These are phyloP conservation scores for Hypomontagnella monticulosa DNA, from an alignment of 495 filamentous ascomycete species.

Conservation along the genomic window DNA sequence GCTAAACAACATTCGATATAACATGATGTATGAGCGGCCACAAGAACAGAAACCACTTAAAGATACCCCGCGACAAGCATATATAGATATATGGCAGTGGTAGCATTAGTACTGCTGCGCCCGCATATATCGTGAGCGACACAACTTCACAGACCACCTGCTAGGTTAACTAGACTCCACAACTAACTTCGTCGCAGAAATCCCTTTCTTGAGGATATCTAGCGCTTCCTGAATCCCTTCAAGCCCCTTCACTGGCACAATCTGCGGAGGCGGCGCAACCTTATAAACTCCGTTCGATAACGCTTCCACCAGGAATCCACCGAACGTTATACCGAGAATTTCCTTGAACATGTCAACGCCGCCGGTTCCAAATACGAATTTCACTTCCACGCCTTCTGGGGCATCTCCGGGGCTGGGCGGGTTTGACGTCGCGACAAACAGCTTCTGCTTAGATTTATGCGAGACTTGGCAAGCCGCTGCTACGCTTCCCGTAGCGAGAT, in stretches of 20 bases:
- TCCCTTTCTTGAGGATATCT: slow-evolving; percentile 51
- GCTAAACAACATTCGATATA: too few relatives aligned
- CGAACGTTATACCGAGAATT: slow-evolving; percentile 14
- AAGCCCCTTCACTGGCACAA: slow-evolving; percentile 45
- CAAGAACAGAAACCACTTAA: too few relatives aligned
- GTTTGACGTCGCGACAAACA: slow-evolving; percentile 21
- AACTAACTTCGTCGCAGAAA: slow-evolving; percentile 59
- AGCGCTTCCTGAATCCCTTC: slow-evolving; percentile 55
- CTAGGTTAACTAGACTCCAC: slow-evolving; percentile 33
- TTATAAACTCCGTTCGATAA: slow-evolving; percentile 2
- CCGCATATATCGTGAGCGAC: too few relatives aligned
- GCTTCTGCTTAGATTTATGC: slow-evolving; percentile 36
- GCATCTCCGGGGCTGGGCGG: slow-evolving; percentile 12
- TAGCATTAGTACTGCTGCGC: too few relatives aligned
- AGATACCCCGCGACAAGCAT: too few relatives aligned
- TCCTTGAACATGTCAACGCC: slow-evolving; percentile 20
- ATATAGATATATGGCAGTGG: too few relatives aligned
- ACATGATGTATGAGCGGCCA: too few relatives aligned
- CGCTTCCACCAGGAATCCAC: slow-evolving; percentile 15
- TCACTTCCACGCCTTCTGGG: slow-evolving; percentile 8
- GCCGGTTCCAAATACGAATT: slow-evolving; percentile 11
- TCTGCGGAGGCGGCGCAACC: slow-evolving; percentile 35
- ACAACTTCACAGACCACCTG: too few relatives aligned
- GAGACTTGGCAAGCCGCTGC: slow-evolving; percentile 29
- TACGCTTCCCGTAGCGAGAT: slow-evolving; percentile 27